These are phyloP conservation scores for Bryoglossum gracile DNA, from an alignment of 495 filamentous ascomycete species.

Conservation along the genomic window DNA sequence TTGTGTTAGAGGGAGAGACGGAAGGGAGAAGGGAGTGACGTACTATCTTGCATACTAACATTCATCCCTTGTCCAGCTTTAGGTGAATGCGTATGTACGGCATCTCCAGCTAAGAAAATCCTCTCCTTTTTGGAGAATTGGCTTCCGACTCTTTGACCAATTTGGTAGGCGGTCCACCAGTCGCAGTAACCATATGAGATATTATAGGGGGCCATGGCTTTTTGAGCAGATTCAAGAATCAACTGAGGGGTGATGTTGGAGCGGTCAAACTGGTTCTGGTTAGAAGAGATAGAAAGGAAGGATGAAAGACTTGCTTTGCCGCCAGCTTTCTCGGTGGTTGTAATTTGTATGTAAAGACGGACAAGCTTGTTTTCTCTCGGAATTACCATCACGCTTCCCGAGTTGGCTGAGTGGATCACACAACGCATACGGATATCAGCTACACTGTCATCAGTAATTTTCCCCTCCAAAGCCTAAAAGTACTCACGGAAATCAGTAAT, in stretches of 20 bases:
- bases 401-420: conserved; percentile 56
- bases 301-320: background rate
- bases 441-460: background rate
- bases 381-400: conserved; percentile 61
- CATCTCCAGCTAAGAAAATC: conserved; percentile 36
- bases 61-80: conserved; percentile 79
- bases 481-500: conserved; percentile 57
- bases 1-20: conserved; percentile 29
- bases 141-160: conserved; percentile 16
- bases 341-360: conserved; percentile 64
- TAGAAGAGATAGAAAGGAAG: background rate
- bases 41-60: conserved; percentile 50
- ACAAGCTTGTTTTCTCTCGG: conserved; percentile 61
- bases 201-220: conserved; percentile 54
- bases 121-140: conserved; percentile 16
- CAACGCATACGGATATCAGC: conserved; percentile 61
- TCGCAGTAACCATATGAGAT: conserved; percentile 54
- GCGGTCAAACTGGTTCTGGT: conserved; percentile 32
- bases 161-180: conserved; percentile 55
- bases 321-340: conserved; percentile 34
- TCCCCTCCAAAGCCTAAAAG: background rate
- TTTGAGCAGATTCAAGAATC: conserved; percentile 52
- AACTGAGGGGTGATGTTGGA: conserved; percentile 51
- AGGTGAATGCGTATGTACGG: conserved; percentile 57
- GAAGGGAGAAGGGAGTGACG: background rate